Conservation (phyloP, 148 eudicot genomes). For the Tetragonia tetragonoides region DNA sequence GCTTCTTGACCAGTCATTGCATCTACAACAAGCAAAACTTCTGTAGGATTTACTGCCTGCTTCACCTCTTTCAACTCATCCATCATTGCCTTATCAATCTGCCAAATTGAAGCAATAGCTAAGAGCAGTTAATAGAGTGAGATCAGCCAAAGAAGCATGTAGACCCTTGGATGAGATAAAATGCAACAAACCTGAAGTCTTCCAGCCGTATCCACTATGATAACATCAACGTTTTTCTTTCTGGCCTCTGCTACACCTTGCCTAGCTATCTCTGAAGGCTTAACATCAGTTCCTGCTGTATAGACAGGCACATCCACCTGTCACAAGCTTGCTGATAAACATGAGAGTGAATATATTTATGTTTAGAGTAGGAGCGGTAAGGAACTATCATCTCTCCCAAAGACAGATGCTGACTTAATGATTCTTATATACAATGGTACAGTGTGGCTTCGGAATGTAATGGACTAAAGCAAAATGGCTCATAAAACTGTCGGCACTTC, state of each 20-base stretch:
- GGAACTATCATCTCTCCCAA: neutral
- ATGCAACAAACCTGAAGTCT: conserved; percentile 79
- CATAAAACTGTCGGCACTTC: too few relatives aligned
- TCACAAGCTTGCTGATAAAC: conserved; percentile 41
- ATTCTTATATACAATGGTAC: neutral
- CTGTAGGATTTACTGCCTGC: conserved; percentile 74
- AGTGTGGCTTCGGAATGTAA: too few relatives aligned
- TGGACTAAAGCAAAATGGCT: too few relatives aligned
- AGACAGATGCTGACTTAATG: neutral
- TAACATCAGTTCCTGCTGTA: conserved; percentile 77
- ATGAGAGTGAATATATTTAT: conserved; percentile 35
- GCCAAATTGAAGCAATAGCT: conserved; percentile 14
- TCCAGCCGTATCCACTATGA: conserved; percentile 96
- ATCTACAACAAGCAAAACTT: conserved; percentile 94
- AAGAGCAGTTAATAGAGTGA: conserved; percentile 1
- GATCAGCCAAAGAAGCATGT: neutral
- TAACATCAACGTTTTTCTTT: conserved; percentile 82
- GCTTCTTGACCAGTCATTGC: conserved; percentile 99
- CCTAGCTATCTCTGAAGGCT: conserved; percentile 84
- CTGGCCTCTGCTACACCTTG: conserved; percentile 82
- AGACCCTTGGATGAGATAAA: conserved; percentile 8
- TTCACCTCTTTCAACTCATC: conserved; percentile 95
- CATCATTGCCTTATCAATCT: conserved; percentile 96
- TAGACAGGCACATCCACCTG: conserved; percentile 98
- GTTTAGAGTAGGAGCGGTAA: neutral